Evolutionary conservation across 139 green algal genomes (phyloP).

Genomic region (Chlorella sp.): DNA sequence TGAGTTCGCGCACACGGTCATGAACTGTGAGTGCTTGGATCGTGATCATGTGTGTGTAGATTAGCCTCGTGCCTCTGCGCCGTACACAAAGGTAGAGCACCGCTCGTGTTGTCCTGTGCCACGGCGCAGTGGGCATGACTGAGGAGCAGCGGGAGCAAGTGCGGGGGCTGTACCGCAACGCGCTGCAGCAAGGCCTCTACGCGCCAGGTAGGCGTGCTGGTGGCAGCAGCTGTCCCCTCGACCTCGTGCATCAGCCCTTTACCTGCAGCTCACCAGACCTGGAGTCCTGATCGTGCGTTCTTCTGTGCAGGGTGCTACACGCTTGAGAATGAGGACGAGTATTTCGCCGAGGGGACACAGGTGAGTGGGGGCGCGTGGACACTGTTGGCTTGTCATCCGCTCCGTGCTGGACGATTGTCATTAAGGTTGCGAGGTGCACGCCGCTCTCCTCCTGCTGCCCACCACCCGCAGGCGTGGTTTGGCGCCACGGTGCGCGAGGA

Average conservation of each 20-base stretch:
- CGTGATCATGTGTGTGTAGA: too few relatives aligned
- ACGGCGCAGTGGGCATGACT: not conserved
- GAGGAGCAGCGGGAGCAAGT: not conserved
- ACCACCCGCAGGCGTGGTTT: constrained; percentile 71
- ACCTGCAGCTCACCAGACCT: too few relatives aligned
- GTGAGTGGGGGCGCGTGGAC: too few relatives aligned
- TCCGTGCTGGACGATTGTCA: too few relatives aligned
- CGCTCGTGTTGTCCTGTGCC: too few relatives aligned
- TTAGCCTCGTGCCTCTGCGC: too few relatives aligned
- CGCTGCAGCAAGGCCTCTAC: constrained; percentile 5
- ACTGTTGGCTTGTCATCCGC: constrained; percentile 30
- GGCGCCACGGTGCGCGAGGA: constrained; percentile 62
- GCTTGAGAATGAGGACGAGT: constrained; percentile 69
- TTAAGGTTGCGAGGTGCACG: too few relatives aligned
- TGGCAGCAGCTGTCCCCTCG: too few relatives aligned
- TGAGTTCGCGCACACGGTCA: constrained; percentile 60
- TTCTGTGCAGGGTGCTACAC: constrained; percentile 37
- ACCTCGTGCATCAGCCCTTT: too few relatives aligned
- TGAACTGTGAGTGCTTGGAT: constrained; percentile 32
- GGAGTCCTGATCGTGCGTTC: too few relatives aligned
- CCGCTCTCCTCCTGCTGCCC: too few relatives aligned
- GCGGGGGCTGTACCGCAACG: not conserved
- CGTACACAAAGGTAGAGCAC: too few relatives aligned
- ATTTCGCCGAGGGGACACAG: constrained; percentile 70
- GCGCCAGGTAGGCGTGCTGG: not conserved